Percentiles rank a stretch among this genome's conserved stretches.
Conservation (phyloP, 1,284 basidiomycete genomes). For the Baeospora myosura region DNA sequence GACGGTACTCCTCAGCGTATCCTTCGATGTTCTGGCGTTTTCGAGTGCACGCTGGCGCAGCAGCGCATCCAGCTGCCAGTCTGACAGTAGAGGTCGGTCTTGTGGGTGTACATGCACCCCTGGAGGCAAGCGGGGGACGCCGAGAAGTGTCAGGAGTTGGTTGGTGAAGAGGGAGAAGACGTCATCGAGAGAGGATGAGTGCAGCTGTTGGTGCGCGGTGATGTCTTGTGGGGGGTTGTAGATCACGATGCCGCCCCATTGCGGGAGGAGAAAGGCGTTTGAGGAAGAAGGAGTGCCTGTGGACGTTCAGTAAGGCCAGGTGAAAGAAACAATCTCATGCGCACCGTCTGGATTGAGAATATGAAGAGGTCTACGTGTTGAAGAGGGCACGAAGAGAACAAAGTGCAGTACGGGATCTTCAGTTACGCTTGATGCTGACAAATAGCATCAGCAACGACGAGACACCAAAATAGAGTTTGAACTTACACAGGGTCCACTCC, state of each 20-base stretch:
- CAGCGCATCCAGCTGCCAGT: constrained; percentile 78
- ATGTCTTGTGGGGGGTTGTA: constrained; percentile 49
- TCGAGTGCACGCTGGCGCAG: constrained; percentile 66
- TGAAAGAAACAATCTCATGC: too few species aligned
- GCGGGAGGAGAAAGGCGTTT: constrained; percentile 83
- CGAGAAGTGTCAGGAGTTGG: constrained; percentile 76
- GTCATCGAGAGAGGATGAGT: constrained; percentile 38
- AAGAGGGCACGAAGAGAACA: constrained; percentile 81
- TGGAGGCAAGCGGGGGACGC: constrained; percentile 59
- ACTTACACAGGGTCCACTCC: constrained; percentile 86
- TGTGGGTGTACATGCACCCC: constrained; percentile 24
- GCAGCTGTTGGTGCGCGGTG: constrained; percentile 26
- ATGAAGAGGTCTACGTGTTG: constrained; percentile 58
- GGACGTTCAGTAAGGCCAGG: constrained; percentile 11
- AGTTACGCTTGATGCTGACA: constrained; percentile 69
- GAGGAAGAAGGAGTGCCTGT: constrained; percentile 41
- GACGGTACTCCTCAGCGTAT: constrained; percentile 76
- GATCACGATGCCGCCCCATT: constrained; percentile 90
- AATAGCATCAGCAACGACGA: constrained; percentile 6
- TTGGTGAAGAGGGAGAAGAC: constrained; percentile 67
- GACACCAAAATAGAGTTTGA: constrained; percentile 4
- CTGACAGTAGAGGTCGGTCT: constrained; percentile 32
- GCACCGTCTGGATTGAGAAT: constrained; percentile 58
- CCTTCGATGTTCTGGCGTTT: constrained; percentile 60
- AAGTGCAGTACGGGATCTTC: constrained; percentile 93